Evolutionary conservation across 2,329 filamentous ascomycete genomes (phyloP), one percentile per base, ranked within the genome.

Genomic region (Fusarium kyushuense): DNA sequence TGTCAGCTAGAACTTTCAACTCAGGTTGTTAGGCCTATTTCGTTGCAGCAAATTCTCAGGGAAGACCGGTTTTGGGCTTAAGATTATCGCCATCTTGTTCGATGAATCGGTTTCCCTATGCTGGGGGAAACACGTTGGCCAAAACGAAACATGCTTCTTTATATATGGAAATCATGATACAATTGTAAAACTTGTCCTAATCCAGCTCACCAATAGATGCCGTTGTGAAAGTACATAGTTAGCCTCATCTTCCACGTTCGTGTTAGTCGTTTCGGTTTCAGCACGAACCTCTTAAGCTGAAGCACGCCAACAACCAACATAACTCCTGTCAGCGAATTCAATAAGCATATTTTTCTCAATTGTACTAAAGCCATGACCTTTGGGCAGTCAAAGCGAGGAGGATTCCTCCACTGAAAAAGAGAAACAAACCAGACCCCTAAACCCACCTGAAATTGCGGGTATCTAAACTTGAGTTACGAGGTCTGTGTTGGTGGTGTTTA

Each of bases 1-100:
- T 36, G 54, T 19, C 55, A 72, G 30, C 48, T 76, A 48, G 46
- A 64, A 27, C 58, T 76, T 35, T 69, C 58, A 21, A 63, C 54
- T 2, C 48, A 71, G 47, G 67, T 74, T 4, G 19, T 41, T 42
- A 60, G 70, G 19, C 68, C 65, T 47, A 52, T 69, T 45, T 75
- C 70, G 30, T 48, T 74, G 30, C 68, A 29, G 35, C 71, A 75
- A 45, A 74, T 73, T 27, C 38, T 67, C 13, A 65, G 23, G n/a
- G n/a, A n/a, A n/a, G n/a, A n/a, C n/a, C n/a, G n/a, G n/a, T n/a
- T n/a, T n/a, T n/a, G n/a, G n/a, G n/a, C n/a, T n/a, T n/a, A n/a
- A n/a, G n/a, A n/a, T n/a, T n/a, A n/a, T n/a, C n/a, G n/a, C n/a
- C n/a, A n/a, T n/a, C n/a, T n/a, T n/a, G n/a, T n/a, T n/a, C n/a